These are phyloP conservation scores for Aciculosporium take DNA, from an alignment of 2,329 filamentous ascomycete genomes.

Conservation along the genomic window DNA sequence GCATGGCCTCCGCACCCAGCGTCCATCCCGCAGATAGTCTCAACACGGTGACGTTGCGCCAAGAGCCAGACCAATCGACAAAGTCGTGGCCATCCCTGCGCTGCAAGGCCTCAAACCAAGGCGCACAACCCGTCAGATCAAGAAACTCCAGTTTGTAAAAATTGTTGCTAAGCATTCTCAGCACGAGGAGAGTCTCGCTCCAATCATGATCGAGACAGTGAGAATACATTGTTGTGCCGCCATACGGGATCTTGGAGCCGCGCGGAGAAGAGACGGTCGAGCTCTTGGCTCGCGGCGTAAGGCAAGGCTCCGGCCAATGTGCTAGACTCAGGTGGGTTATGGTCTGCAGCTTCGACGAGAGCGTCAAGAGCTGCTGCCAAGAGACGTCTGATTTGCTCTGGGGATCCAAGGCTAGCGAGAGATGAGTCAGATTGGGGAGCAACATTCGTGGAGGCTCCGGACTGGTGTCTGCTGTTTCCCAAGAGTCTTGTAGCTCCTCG, in stretches of 20 bases:
- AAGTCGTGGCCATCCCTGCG: conserved; percentile 27
- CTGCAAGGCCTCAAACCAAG: conserved; percentile 39
- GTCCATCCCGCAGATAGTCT: conserved; percentile 31
- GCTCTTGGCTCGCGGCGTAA: conserved; percentile 39
- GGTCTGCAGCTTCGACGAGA: conserved; percentile 37
- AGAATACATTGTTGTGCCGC: conserved; percentile 42
- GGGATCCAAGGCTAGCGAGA: conserved; percentile 40
- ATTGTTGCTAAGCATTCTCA: conserved; percentile 38
- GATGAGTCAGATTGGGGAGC: conserved; percentile 44
- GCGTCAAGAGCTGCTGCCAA: conserved; percentile 42
- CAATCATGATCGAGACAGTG: conserved; percentile 44
- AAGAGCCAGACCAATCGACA: conserved; percentile 39
- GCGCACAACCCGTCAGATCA: conserved; percentile 43
- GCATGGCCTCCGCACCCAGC: conserved; percentile 19
- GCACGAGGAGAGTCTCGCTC: conserved; percentile 41
- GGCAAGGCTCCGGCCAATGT: conserved; percentile 45
- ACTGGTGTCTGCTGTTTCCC: conserved; percentile 30
- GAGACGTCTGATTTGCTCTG: conserved; percentile 24
- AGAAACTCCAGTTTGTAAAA: conserved; percentile 47
- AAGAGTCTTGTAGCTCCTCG: conserved; percentile 33
- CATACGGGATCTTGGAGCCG: conserved; percentile 33
- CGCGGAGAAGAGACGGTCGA: conserved; percentile 31
- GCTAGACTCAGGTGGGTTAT: conserved; percentile 48
- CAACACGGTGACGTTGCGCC: conserved; percentile 36
- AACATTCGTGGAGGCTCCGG: conserved; percentile 23